Base-by-base conservation (phyloP, 139 green algal genomes). In the Microglena sp. region DNA sequence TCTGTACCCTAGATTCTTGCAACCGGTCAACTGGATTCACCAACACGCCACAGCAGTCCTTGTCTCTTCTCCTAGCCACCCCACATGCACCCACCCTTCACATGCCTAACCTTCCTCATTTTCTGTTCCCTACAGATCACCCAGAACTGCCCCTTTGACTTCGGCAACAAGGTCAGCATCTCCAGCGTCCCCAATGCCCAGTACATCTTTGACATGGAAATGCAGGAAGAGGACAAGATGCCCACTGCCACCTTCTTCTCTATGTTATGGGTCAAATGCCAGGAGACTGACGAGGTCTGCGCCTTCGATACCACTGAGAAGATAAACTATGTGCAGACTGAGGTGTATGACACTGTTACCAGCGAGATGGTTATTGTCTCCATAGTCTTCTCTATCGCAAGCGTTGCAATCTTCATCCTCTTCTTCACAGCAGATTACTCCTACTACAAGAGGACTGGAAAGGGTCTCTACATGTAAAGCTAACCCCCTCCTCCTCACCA, bases 301-400 rank as follows among this genome's bases (percentile, higher is more conserved):
- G 66, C 55, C 35, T 66, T 40, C 4, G 55, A 59, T 2, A 72
- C 43, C 55, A 72, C 46, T 3, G 45, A 40, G 31, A 40, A 27
- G 8, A 5, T 30, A 34, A 11, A 11, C 55, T 46, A 46, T 46
- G 40, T 79, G 7, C 36, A 70, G 61, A 69, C 67, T 0, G 33
- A 43, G 0, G 73, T 68, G 7, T 21, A 62, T 2, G 40, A 30
- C 27, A 63, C 55, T 53, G 75, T 74, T 50, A 79, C 73, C 0
- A 46, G 57, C 2, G 35, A 32, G 32, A 71, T 79, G 67, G 54
- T 33, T 21, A 68, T 58, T 28, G 68, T 64, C 5, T 63, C 73
- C 44, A 80, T 76, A 34, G 63, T 73, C n/a, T 26, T 80, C 32
- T 67, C 64, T 21, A 50, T 80, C 27, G 64, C 70, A 30, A 30